Percentiles rank a stretch among this genome's conserved stretches.
Evolutionary conservation across 371 early-diverging fungal species (phyloP).

Genomic region (Mortierella sp.): DNA sequence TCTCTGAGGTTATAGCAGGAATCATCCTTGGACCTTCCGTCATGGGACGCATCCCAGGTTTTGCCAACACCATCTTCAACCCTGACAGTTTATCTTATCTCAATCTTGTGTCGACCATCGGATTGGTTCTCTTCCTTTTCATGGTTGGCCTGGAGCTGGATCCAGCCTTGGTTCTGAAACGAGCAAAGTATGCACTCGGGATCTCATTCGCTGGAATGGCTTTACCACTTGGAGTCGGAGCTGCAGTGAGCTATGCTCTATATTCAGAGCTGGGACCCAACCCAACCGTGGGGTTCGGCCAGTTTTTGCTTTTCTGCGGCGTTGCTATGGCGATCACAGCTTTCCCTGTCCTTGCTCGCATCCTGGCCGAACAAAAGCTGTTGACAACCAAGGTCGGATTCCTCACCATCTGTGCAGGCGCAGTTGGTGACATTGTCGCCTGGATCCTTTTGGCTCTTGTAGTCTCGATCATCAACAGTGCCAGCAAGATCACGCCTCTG

Average conservation of each 20-base stretch:
- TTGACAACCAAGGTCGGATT: conserved; percentile 85
- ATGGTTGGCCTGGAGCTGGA: conserved; percentile 88
- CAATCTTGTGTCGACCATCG: conserved; percentile 83
- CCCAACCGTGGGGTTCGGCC: conserved; percentile 68
- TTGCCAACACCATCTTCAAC: conserved; percentile 71
- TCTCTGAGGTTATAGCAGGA: conserved; percentile 83
- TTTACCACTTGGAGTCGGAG: conserved; percentile 79
- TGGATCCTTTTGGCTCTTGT: conserved; percentile 89
- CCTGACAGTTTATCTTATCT: conserved; percentile 69
- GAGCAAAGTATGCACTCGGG: conserved; percentile 58
- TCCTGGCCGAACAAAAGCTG: conserved; percentile 87
- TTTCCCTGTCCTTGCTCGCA: conserved; percentile 93
- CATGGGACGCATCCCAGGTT: conserved; percentile 77
- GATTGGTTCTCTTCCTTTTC: conserved; percentile 90
- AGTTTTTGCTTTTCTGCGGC: conserved; percentile 83
- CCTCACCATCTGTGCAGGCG: conserved; percentile 86
- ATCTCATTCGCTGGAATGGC: conserved; percentile 80
- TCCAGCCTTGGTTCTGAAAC: conserved; percentile 58
- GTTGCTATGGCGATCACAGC: conserved; percentile 95
- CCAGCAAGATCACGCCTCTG: conserved; percentile 70
- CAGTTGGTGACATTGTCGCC: conserved; percentile 88
- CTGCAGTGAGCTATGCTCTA: conserved; percentile 75
- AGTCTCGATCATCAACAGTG: conserved; percentile 79
- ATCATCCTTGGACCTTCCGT: conserved; percentile 83
- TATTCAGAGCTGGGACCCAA: conserved; percentile 62